Evolutionary conservation across 257 asterid species (phyloP).

Genomic region (Solanum ossicruentum): DNA sequence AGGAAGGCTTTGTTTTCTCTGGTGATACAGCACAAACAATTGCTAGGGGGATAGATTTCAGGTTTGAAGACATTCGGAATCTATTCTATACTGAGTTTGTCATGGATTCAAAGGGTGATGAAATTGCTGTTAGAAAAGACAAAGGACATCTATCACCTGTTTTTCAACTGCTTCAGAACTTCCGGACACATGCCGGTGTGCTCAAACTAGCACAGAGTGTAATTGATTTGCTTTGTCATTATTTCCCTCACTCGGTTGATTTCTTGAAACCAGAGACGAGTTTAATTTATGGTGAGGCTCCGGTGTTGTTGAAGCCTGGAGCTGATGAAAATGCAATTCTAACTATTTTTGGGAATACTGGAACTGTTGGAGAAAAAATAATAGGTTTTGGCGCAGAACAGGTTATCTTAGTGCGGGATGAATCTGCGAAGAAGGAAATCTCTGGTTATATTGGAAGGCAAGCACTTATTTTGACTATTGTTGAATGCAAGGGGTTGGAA

Average conservation of each 20-base stretch:
- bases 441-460: constrained; percentile 25
- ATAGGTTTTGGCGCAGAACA: constrained; percentile 65
- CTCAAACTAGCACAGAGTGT: constrained; percentile 59
- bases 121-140: constrained; percentile 11
- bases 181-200: constrained; percentile 60
- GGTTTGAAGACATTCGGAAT: constrained; percentile 54
- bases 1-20: constrained; percentile 52
- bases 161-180: constrained; percentile 42
- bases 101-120: constrained; percentile 11
- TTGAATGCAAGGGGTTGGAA: constrained; percentile 68
- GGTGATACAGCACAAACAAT: constrained; percentile 71
- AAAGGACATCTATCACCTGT: constrained; percentile 35
- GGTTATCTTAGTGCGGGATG: constrained; percentile 54
- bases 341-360: constrained; percentile 38
- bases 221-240: constrained; percentile 33
- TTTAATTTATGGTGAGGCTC: constrained; percentile 52
- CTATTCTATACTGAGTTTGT: constrained; percentile 44
- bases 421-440: constrained; percentile 25
- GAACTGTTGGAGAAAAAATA: constrained; percentile 20
- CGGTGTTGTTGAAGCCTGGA: constrained; percentile 39
- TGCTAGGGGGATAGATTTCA: constrained; percentile 53
- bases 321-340: constrained; percentile 37
- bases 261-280: constrained; percentile 44
- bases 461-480: constrained; percentile 46
- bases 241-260: constrained; percentile 47